Percentiles rank a stretch among this genome's conserved stretches.
These are phyloP conservation scores for Eimeria maxima DNA, from an alignment of 169 alveolate genomes.

Conservation along the genomic window DNA sequence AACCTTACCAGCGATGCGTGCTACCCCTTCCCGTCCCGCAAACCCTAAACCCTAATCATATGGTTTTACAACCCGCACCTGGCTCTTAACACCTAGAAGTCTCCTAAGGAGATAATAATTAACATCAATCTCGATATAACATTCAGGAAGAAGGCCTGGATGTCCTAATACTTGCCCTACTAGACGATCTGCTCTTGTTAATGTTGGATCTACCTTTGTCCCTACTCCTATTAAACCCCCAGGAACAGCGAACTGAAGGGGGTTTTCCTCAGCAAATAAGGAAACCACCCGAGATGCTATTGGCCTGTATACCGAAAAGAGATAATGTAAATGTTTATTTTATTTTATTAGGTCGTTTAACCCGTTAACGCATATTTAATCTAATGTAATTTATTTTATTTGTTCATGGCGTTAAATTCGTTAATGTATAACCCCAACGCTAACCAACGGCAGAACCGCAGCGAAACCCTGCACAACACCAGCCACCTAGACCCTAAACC, in stretches of 20 bases:
- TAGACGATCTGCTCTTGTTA: conserved; percentile 98
- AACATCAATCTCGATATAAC: conserved; percentile 96
- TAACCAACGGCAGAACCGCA: not conserved
- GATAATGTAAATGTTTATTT: too few species aligned
- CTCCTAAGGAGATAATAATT: conserved; percentile 86
- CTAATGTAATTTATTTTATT: too few species aligned
- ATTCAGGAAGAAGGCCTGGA: conserved; percentile 97
- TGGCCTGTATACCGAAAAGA: not conserved
- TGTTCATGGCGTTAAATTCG: not conserved
- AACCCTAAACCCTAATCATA: not conserved
- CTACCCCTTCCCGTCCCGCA: not conserved
- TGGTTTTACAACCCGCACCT: conserved; percentile 21
- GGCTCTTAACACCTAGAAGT: conserved; percentile 85
- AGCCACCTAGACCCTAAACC: not conserved
- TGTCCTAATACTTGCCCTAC: conserved; percentile 99
- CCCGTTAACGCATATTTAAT: too few species aligned
- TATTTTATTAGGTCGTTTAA: too few species aligned
- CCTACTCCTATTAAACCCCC: conserved; percentile 99
- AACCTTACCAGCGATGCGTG: not conserved
- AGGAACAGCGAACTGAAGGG: conserved; percentile 98
- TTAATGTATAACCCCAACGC: not conserved
- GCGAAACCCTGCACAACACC: too few species aligned
- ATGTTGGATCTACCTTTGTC: conserved; percentile 98
- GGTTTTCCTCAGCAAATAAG: conserved; percentile 98
- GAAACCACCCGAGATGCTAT: conserved; percentile 93